These are phyloP conservation scores for Raffaelea albimanens DNA, from an alignment of 2,329 filamentous ascomycete genomes.

Conservation along the genomic window DNA sequence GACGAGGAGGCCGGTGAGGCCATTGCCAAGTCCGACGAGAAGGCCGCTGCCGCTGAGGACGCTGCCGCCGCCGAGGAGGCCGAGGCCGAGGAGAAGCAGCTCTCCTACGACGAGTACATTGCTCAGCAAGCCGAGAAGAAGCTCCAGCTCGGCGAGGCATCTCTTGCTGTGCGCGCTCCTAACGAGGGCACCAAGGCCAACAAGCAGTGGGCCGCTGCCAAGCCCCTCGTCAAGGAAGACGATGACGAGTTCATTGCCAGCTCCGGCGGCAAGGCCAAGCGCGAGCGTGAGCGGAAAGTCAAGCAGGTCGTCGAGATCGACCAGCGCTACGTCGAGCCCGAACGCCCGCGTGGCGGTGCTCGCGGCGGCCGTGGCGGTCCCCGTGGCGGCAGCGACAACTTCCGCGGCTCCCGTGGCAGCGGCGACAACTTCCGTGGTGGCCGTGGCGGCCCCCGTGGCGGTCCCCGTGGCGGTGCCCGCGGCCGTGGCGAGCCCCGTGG, in stretches of 20 bases:
- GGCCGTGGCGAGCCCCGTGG: constrained; percentile 35
- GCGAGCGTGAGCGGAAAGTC: constrained; percentile 83
- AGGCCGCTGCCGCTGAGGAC: constrained; percentile 41
- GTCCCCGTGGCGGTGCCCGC: constrained; percentile 42
- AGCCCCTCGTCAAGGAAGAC: constrained; percentile 56
- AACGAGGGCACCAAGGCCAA: constrained; percentile 83
- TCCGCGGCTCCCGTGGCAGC: constrained; percentile 35
- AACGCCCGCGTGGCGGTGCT: constrained; percentile 46
- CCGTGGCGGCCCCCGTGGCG: constrained; percentile 29
- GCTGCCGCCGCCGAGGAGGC: constrained; percentile 26
- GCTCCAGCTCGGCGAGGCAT: constrained; percentile 52
- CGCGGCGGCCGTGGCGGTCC: constrained; percentile 44
- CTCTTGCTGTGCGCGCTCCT: constrained; percentile 68
- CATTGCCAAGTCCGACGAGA: constrained; percentile 78
- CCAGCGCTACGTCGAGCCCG: constrained; percentile 67
- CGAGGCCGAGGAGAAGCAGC: constrained; percentile 75
- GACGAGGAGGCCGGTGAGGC: constrained; percentile 88
- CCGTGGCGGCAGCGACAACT: constrained; percentile 33
- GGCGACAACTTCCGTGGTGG: constrained; percentile 26
- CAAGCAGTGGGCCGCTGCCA: constrained; percentile 90
- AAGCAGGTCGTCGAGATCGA: constrained; percentile 88
- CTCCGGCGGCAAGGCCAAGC: constrained; percentile 65
- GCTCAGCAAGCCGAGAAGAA: constrained; percentile 66
- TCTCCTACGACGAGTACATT: constrained; percentile 85
- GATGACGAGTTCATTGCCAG: constrained; percentile 71